A percentile compares a stretch with the other conserved stretches of the same genome.
These are phyloP conservation scores for Agrocybe praecox DNA, from an alignment of 768 basidiomycete genomes.

Conservation along the genomic window DNA sequence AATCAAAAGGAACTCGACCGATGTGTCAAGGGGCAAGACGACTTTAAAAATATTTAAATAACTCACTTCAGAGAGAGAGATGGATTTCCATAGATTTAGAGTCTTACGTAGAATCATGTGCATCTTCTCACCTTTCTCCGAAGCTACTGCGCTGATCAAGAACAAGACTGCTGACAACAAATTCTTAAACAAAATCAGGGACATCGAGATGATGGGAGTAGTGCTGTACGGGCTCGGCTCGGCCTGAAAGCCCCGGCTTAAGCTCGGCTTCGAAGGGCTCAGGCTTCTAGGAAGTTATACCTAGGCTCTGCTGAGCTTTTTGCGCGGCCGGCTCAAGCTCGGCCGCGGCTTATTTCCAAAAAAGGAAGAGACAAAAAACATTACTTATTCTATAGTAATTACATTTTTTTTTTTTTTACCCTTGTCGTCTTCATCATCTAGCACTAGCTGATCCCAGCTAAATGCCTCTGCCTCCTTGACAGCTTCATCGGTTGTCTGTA, in stretches of 20 bases:
- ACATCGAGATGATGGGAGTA: no score
- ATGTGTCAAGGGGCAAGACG: no score
- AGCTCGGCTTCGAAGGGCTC: conserved; percentile 24
- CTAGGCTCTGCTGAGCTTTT: conserved; percentile 1
- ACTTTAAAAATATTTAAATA: no score
- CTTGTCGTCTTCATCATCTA: conserved; percentile 7
- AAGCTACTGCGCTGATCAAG: no score
- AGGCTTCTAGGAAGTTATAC: conserved; percentile 15
- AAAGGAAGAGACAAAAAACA: background rate
- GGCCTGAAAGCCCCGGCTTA: conserved; percentile 22
- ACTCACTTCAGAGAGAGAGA: no score
- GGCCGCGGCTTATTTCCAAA: background rate
- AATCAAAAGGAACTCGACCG: no score
- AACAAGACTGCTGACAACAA: no score
- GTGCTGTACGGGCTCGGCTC: conserved; percentile 23
- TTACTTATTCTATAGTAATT: background rate
- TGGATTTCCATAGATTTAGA: no score
- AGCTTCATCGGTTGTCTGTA: background rate
- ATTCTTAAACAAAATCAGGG: no score
- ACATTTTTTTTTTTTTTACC: background rate
- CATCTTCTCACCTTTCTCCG: no score
- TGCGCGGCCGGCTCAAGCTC: background rate
- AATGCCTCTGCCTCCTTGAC: background rate
- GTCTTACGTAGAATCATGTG: no score
- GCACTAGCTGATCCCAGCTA: conserved; percentile 7